Evolutionary conservation across 352 stramenopile species (phyloP), one percentile per base, ranked within the genome.

Genomic region (Phytophthora parvispora): DNA sequence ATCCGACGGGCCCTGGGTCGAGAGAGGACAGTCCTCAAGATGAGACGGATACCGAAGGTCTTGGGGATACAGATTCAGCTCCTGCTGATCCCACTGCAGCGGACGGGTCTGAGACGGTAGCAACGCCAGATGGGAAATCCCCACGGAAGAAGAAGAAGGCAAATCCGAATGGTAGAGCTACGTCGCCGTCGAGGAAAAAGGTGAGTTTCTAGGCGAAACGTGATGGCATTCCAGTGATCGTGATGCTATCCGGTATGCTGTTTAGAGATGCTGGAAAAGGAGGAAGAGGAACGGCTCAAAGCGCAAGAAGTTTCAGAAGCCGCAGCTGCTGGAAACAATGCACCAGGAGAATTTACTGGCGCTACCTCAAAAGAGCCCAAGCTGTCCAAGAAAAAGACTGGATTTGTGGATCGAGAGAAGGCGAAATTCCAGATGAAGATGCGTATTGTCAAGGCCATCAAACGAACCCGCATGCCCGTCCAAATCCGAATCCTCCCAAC

Each of bases 401-500:
- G 77, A n/a, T 87, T 93, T 63, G 40, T 91, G 1, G 70, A 77
- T 18, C 72, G 83, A 2, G 80, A 91, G 59, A 86, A 80, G 22
- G 72, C 78, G 7, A 87, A 88, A 47, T 58, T 92, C 10, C 77
- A 85, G n/a, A 57, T 93, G 8, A 81, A 81, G 22, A 53, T 92
- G 47, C 80, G 80, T 9, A 82, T 88, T 69, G 69, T 73, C 1
- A 76, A 77, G 18, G 73, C 85, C 2, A 86, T 93, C 24, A 67
- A 72, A 13, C 69, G 80, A 22, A 91, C 86, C 48, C 83, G 81
- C 4, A 90, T 93, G 54, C 83, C 85, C 2, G 60, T 87, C 45
- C 87, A 94, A 73, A 72, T 93, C 20, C 81, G 87, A 1, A 84
- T 94, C 25, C 80, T 91, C 28, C 91, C 83, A 1, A 74, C 75